A percentile compares a stretch with the other conserved stretches of the same genome.
Evolutionary conservation across 2,329 filamentous ascomycete species (phyloP).

Genomic region (Colletotrichum sp.): DNA sequence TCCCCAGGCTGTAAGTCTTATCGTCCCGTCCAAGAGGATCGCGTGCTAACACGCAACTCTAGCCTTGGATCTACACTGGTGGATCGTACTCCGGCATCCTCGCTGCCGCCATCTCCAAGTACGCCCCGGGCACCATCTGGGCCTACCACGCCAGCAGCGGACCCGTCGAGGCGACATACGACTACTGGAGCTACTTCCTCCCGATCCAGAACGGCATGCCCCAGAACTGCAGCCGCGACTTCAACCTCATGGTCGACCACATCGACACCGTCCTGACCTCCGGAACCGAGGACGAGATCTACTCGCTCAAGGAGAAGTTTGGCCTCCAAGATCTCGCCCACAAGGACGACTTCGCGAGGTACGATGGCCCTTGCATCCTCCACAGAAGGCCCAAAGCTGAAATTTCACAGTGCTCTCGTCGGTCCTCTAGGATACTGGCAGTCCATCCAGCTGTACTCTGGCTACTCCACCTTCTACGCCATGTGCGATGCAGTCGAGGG

Average conservation of each 20-base stretch:
- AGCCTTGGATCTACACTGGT: conserved; percentile 62
- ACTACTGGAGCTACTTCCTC: conserved; percentile 65
- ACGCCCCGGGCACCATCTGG: conserved; percentile 62
- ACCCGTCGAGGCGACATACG: conserved; percentile 57
- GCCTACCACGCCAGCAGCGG: conserved; percentile 63
- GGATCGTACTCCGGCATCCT: conserved; percentile 63
- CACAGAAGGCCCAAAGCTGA: neutral
- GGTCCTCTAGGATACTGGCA: conserved; percentile 38
- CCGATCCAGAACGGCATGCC: conserved; percentile 64
- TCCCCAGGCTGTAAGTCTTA: conserved; percentile 41
- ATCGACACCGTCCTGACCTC: conserved; percentile 53
- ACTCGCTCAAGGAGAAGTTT: conserved; percentile 55
- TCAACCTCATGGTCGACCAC: conserved; percentile 55
- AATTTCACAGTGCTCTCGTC: conserved; percentile 25
- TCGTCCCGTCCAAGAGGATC: accelerated
- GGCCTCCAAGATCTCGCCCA: conserved; percentile 51
- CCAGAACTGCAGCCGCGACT: conserved; percentile 60
- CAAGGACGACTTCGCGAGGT: conserved; percentile 56
- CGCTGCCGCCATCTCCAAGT: conserved; percentile 58
- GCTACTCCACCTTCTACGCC: conserved; percentile 37
- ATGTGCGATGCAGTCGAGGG: conserved; percentile 39
- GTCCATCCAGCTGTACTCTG: conserved; percentile 34
- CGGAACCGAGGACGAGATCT: conserved; percentile 44
- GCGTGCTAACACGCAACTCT: neutral
- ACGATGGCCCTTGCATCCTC: neutral